Evolutionary conservation across 2,329 filamentous ascomycete genomes (phyloP).

Genomic region (Davidsoniella eucalypti): DNA sequence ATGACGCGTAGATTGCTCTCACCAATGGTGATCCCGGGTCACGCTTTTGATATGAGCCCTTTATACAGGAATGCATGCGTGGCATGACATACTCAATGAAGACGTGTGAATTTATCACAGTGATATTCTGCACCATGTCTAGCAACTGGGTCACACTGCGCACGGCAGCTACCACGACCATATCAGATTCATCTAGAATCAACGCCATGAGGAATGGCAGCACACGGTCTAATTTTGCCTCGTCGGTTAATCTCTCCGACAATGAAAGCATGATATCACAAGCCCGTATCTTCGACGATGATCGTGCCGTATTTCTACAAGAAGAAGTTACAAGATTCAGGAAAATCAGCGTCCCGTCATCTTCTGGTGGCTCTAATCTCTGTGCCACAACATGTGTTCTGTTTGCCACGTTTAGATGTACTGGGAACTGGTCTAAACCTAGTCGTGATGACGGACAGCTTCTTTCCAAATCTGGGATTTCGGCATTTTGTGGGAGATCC

Average conservation of each 20-base stretch:
- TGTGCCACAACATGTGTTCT: slow-evolving; percentile 55
- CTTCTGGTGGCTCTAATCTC: slow-evolving; percentile 43
- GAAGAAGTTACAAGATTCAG: slow-evolving; percentile 78
- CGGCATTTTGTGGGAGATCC: slow-evolving; percentile 15
- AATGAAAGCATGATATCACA: slow-evolving; percentile 89
- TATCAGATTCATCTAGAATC: slow-evolving; percentile 64
- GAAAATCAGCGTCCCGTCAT: slow-evolving; percentile 88
- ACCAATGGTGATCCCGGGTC: slow-evolving; percentile 50
- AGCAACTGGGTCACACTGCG: slow-evolving; percentile 78
- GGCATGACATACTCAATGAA: slow-evolving; percentile 53
- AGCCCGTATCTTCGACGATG: slow-evolving; percentile 72
- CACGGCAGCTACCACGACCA: slow-evolving; percentile 73
- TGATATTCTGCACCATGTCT: slow-evolving; percentile 75
- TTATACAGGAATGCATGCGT: slow-evolving; percentile 39
- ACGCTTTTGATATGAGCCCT: slow-evolving; percentile 18
- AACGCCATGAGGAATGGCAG: slow-evolving; percentile 77
- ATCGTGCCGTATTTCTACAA: slow-evolving; percentile 72
- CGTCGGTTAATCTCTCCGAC: slow-evolving; percentile 77
- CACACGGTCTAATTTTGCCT: slow-evolving; percentile 86
- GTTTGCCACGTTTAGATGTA: slow-evolving; percentile 74
- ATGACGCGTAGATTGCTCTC: slow-evolving; percentile 82
- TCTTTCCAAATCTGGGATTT: neutral
- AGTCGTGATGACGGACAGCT: slow-evolving; percentile 22
- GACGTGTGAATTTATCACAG: slow-evolving; percentile 54
- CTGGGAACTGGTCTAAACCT: slow-evolving; percentile 52